phyloP scores from a whole-genome alignment of 176 grass and related monocot species.

The Bromus sterilis region DNA sequence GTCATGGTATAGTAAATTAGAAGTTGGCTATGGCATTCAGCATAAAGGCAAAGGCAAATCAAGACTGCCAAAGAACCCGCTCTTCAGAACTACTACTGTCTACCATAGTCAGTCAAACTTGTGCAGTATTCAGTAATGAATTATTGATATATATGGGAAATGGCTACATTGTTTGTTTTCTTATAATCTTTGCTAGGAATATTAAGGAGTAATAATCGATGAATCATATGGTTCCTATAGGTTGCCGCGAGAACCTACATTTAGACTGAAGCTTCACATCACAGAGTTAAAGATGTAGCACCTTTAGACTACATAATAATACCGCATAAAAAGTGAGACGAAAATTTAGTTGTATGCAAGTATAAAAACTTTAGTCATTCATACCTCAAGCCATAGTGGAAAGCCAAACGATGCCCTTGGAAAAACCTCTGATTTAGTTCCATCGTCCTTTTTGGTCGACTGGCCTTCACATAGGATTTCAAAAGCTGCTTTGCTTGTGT shows the following conservation, averaged over 20 bases:
- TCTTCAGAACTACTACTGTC: not conserved
- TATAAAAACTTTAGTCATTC: not conserved
- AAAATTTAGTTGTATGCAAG: not conserved
- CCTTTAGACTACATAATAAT: not conserved
- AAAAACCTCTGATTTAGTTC: slow-evolving; percentile 46
- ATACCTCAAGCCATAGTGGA: slow-evolving; percentile 92
- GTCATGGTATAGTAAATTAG: not conserved
- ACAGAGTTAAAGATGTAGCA: too few relatives aligned
- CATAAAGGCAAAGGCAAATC: not conserved
- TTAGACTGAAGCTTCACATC: not conserved
- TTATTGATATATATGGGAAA: not conserved
- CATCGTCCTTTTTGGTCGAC: slow-evolving; percentile 47
- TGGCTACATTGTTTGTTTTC: not conserved
- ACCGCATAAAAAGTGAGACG: not conserved
- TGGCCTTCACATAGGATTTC: slow-evolving; percentile 74
- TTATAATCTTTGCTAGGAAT: not conserved
- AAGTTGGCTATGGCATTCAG: not conserved
- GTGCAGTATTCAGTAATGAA: not conserved
- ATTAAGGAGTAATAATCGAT: not conserved
- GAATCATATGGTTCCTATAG: not conserved
- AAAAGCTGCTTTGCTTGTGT: slow-evolving; percentile 66
- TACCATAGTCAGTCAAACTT: slow-evolving; percentile 3
- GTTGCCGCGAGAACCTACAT: not conserved
- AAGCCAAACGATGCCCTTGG: slow-evolving; percentile 86
- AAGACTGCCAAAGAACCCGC: not conserved